Evolutionary conservation across 1,139 yeast species (phyloP), one percentile per base, ranked within the genome.

Genomic region (Candida mesenterica): DNA sequence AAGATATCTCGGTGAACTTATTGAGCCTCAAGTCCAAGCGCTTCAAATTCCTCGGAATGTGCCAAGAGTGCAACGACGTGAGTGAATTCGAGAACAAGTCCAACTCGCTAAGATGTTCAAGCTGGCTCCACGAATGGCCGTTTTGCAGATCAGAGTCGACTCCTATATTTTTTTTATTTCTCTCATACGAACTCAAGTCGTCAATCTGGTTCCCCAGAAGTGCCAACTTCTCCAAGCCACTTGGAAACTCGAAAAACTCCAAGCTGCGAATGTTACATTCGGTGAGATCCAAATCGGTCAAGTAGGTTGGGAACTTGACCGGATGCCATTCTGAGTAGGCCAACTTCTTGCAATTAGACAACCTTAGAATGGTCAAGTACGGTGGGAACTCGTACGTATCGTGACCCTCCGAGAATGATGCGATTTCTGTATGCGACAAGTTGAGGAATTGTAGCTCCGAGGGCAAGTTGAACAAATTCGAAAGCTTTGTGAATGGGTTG

Each of bases 31-130:
- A 40, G 33, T 61, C 61, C n/a, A 63, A 33, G 7, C 32, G 31
- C 10, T 42, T 45, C 12, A 63, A 35, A 16, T 44, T 49, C 2
- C 46, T 38, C 0, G 69, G 69, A 1, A 54, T 49, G 0, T 33
- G 13, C 68, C 67, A 62, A 19, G 40, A 34, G 6, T 45, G 41
- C 5, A 64, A 35, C 5, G 39, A 24, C 4, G 39, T 13, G 7
- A 64, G 50, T 4, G 34, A n/a, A 39, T 62, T 63, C 22, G 41
- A 46, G 30, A 42, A 53, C 9, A 62, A 37, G 24, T 58, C 61
- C 16, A 64, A 43, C 5, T 56, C 59, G 1, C 32, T 37, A 15
- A 64, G 42, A 24, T 53, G 51, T 1, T 33, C 36, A 38, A 65
- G 45, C 3, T 48, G 45, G 4, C 32, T 34, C 70, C 71, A 65